These are phyloP conservation scores for Termitomyces sp. DNA, from an alignment of 1,284 basidiomycete genomes.

Conservation along the genomic window DNA sequence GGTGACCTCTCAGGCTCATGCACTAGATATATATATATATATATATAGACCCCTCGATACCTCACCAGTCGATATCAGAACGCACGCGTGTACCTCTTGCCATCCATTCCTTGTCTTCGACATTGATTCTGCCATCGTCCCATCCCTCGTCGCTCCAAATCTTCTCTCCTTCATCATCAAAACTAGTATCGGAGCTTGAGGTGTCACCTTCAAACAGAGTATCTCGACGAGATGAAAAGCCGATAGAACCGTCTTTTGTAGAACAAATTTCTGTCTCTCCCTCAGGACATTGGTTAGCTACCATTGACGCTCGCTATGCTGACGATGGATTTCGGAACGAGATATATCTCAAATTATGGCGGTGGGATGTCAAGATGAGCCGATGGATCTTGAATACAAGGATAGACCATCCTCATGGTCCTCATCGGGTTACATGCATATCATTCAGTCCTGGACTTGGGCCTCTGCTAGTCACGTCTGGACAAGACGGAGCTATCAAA, in stretches of 20 bases:
- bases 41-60: slow-evolving; percentile 42
- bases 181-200: slow-evolving; percentile 83
- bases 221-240: slow-evolving; percentile 77
- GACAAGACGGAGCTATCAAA: slow-evolving; percentile 66
- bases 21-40: not conserved
- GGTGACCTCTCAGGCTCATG: not conserved
- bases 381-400: slow-evolving; percentile 83
- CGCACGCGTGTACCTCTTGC: slow-evolving; percentile 55
- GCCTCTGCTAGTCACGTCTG: slow-evolving; percentile 54
- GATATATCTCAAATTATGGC: slow-evolving; percentile 88
- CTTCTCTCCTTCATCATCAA: slow-evolving; percentile 72
- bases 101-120: slow-evolving; percentile 66
- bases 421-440: slow-evolving; percentile 59
- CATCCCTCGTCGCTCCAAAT: slow-evolving; percentile 94
- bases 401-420: slow-evolving; percentile 85
- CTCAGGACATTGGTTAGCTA: slow-evolving; percentile 89
- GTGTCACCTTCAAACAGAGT: slow-evolving; percentile 92
- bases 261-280: slow-evolving; percentile 66
- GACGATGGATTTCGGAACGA: slow-evolving; percentile 63
- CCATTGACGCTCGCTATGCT: slow-evolving; percentile 74
- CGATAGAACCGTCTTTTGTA: slow-evolving; percentile 75
- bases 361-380: slow-evolving; percentile 61
- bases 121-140: slow-evolving; percentile 85
- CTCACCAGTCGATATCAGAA: slow-evolving; percentile 38
- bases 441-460: slow-evolving; percentile 54